Evolutionary conservation across 2,329 filamentous ascomycete genomes (phyloP), one percentile per base, ranked within the genome.

Genomic region (Pseudogymnoascus sp.): DNA sequence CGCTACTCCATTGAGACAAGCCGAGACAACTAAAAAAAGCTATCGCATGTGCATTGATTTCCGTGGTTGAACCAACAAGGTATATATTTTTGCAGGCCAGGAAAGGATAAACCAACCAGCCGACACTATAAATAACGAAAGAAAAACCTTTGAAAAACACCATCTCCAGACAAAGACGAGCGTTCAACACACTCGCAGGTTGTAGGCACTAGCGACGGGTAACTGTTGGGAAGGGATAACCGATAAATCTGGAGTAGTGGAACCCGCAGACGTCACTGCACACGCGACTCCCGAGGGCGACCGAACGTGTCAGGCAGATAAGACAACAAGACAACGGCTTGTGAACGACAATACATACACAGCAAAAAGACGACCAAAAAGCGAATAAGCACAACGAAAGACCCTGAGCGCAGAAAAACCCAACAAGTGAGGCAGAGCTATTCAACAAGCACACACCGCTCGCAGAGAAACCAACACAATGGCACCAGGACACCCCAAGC

Each of bases 151-250:
- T 8, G 31, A 34, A 2, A 34, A 34, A 18, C 31, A 18, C 10
- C n/a, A 18, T 18, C 25, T 10, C 50, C n/a, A 56, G 2, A 14
- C 25, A 56, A 56, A 34, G 12, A 11, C 50, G 50, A 56, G 50
- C 50, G 50, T 56, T 56, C 50, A 56, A 56, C 50, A 56, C 50
- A 56, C 50, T 34, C 25, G 28, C 25, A 18, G 25, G 10, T 56
- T 34, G n/a, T 18, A 56, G 46, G 28, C 50, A 34, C 50, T 56
- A 56, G 28, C n/a, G 50, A 56, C 50, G 50, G 50, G 50, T 56
- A 56, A 56, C 50, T 56, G 50, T 56, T 56, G 50, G 28, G 46
- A 56, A 11, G 46, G 46, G 50, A 56, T 56, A 56, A 56, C 28
- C 50, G 50, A 34, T 56, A 56, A 18, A 18, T 34, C 50, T 53